Conservation (phyloP, 2,329 filamentous ascomycete species). For the Neonectria faginata region DNA sequence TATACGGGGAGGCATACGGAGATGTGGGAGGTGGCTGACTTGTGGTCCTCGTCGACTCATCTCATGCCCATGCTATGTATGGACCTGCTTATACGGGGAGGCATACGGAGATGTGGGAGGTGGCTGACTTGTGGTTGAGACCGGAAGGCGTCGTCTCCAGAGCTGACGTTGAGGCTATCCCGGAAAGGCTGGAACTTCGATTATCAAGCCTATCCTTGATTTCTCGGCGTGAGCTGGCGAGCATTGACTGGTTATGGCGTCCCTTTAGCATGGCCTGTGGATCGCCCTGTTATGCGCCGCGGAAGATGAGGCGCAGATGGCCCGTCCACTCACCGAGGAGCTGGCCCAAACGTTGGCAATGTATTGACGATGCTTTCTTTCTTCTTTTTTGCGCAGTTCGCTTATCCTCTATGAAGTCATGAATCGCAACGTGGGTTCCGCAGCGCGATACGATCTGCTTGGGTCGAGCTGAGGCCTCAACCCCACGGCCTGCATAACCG, state of each 20-base stretch:
- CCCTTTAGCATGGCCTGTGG: conserved; percentile 7
- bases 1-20: background rate
- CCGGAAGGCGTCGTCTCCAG: conserved; percentile 7
- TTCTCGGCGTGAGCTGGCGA: conserved; percentile 12
- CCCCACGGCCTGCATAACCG: conserved; percentile 3
- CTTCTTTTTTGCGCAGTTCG: background rate
- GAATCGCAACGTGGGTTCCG: background rate
- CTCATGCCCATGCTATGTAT: background rate
- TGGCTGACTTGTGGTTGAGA: conserved; percentile 4
- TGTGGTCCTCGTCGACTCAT: background rate
- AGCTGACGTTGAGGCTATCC: conserved; percentile 8
- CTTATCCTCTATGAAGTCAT: background rate
- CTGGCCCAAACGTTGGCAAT: background rate
- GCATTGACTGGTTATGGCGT: conserved; percentile 4
- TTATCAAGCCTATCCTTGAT: conserved; percentile 22
- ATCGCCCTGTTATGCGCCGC: conserved; percentile 18
- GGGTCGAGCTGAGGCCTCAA: conserved; percentile 3
- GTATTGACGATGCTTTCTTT: background rate
- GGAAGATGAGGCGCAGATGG: conserved; percentile 7
- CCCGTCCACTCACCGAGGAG: background rate
- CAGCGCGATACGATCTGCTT: background rate
- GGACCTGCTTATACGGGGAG: background rate
- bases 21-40: background rate
- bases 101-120: too few species aligned
- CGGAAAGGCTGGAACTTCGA: background rate